Conservation (phyloP, 176 grass and related monocot genomes). For the Musa itinerans region DNA sequence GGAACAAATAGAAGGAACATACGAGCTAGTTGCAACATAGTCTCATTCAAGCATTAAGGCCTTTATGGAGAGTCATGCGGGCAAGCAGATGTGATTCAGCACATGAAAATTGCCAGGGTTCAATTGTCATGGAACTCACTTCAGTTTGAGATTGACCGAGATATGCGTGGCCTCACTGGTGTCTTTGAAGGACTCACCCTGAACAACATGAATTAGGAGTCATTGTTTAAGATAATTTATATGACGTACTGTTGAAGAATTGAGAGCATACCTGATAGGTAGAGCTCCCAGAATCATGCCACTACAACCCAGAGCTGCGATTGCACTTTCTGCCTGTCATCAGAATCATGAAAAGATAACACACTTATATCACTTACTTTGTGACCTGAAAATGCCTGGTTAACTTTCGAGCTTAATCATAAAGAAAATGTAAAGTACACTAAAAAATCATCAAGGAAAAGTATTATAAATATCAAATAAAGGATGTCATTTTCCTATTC, state of each 20-base stretch:
- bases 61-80: neutral
- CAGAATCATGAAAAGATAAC: neutral
- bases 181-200: conserved; percentile 16
- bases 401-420: neutral
- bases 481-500: no score
- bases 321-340: conserved; percentile 15
- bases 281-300: conserved; percentile 12
- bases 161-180: neutral
- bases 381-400: neutral
- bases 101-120: neutral
- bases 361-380: neutral
- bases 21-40: neutral
- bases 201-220: neutral
- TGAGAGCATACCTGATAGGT: conserved; percentile 9
- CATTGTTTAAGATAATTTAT: neutral
- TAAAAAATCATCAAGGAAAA: no score
- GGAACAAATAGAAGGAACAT: conserved; percentile 9
- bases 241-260: no score
- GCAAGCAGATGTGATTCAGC: neutral
- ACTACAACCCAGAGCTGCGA: conserved; percentile 1
- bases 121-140: neutral
- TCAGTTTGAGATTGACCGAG: neutral
- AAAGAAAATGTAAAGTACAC: no score
- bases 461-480: no score
- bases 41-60: conserved; percentile 1